Base-by-base conservation (phyloP, 2,329 filamentous ascomycete genomes). In the Colletotrichum camelliae region DNA sequence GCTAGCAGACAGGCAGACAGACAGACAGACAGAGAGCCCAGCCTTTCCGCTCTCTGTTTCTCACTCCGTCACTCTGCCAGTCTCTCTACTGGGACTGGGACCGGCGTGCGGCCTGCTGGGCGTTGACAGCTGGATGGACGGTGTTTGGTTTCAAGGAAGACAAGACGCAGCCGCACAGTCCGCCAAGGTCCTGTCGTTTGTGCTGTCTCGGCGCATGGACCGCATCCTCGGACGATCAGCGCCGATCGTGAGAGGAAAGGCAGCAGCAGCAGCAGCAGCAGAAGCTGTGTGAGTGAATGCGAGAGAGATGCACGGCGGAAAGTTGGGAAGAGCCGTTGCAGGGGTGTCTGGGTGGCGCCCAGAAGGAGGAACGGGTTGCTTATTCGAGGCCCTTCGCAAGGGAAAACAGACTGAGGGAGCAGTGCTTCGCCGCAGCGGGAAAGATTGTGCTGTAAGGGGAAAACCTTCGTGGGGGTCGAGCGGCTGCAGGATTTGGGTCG, bases 171-270 rank as follows among this genome's bases (percentile, higher is more conserved):
- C 43, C 73, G 64, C 73, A 75, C 73, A 68, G 73, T 33, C 70
- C 62, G 16, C 35, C 37, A 62, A 29, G 24, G 55, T 67, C 43
- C 33, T 72, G 57, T 52, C 29, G 64, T 73, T 52, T 55, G 43
- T 52, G 60, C 58, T 68, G 48, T 64, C 43, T 65, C 73, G 57
- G 73, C 73, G 70, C 73, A 75, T 73, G 64, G 73, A 73, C 58
- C 70, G 57, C 73, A 73, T 75, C 24, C 70, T 75, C 73, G 70
- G 73, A 75, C 70, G 73, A 75, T 75, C 70, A 75, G 70, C 73
- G 70, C 64, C 58, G 58, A 65, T 75, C 64, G 57, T 33, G 39
- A 60, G 64, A 67, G 24, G 16, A 68, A n/a, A 48, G 43, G 43
- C 43, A 21, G n/a, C 43, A 52, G 43, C 43, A 21, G n/a, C 43